Evolutionary conservation across 257 asterid species (phyloP).

Genomic region (Datura wrightii): DNA sequence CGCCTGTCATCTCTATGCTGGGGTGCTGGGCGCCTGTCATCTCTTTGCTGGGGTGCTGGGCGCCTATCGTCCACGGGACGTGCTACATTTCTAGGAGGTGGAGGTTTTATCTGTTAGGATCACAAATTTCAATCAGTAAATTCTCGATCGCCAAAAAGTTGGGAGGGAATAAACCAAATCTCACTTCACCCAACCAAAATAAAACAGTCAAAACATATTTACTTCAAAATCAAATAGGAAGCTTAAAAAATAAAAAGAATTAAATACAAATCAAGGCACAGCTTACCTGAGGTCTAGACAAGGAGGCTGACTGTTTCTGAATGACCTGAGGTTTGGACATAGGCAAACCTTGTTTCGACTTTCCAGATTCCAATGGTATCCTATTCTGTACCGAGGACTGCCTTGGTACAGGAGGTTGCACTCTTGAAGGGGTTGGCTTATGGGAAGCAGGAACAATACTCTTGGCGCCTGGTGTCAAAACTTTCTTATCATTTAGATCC

Average conservation of each 20-base stretch:
- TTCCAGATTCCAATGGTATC: conserved; percentile 50
- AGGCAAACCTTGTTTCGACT: conserved; percentile 54
- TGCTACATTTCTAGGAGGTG: conserved; percentile 48
- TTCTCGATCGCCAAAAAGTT: not conserved
- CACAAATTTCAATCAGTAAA: conserved; percentile 5
- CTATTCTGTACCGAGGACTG: conserved; percentile 49
- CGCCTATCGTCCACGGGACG: conserved; percentile 45
- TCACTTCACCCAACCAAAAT: not conserved
- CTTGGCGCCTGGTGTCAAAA: conserved; percentile 45
- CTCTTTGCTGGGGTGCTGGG: not conserved
- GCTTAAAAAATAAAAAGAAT: not conserved
- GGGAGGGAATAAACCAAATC: not conserved
- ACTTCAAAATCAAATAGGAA: not conserved
- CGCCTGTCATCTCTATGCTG: conserved; percentile 25
- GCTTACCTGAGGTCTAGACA: conserved; percentile 46
- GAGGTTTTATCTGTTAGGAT: conserved; percentile 56
- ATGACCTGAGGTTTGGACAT: conserved; percentile 56
- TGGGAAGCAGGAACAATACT: conserved; percentile 38
- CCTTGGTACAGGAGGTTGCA: conserved; percentile 51
- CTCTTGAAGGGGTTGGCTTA: conserved; percentile 46
- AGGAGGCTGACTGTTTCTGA: conserved; percentile 50
- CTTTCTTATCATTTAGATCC: conserved; percentile 51
- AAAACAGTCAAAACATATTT: not conserved
- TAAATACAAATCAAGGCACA: not conserved
- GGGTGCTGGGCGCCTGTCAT: not conserved